Percentiles rank a stretch among this genome's conserved stretches.
Evolutionary conservation across 129 eudicot species (phyloP).

Genomic region (Pittosporum tobira): DNA sequence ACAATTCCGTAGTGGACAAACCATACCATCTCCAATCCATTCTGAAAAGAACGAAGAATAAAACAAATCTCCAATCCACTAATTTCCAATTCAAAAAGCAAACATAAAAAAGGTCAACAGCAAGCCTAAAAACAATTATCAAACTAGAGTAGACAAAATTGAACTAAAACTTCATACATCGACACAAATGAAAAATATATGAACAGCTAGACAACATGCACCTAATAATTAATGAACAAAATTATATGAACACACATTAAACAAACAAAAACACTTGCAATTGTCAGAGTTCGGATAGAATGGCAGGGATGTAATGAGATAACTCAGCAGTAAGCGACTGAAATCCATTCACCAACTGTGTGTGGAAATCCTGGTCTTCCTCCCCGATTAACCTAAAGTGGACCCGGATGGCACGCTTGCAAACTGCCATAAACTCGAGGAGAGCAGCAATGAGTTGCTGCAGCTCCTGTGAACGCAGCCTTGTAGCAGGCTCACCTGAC

Average conservation of each 20-base stretch:
- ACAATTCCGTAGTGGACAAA: too few species aligned
- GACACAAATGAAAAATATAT: slow-evolving; percentile 3
- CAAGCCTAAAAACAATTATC: too few species aligned
- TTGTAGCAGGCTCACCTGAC: slow-evolving; percentile 97
- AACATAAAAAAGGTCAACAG: too few species aligned
- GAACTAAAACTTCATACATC: not conserved
- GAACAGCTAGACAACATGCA: slow-evolving; percentile 1
- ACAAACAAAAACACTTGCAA: slow-evolving; percentile 2
- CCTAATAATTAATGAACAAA: slow-evolving; percentile 1
- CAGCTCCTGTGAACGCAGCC: slow-evolving; percentile 89
- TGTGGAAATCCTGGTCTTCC: slow-evolving; percentile 97
- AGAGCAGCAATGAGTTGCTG: slow-evolving; percentile 98
- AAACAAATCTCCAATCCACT: too few species aligned
- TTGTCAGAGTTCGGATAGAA: slow-evolving; percentile 85
- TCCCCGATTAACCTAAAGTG: slow-evolving; percentile 96
- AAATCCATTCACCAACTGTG: slow-evolving; percentile 95
- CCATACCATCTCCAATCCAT: too few species aligned
- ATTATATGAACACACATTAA: slow-evolving; percentile 11
- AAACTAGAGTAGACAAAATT: too few species aligned
- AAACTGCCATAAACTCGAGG: slow-evolving; percentile 98
- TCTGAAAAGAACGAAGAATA: too few species aligned
- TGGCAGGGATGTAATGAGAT: slow-evolving; percentile 98
- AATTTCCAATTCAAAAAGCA: too few species aligned
- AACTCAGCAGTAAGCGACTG: slow-evolving; percentile 96
- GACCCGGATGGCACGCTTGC: slow-evolving; percentile 94